Evolutionary conservation across 257 asterid species (phyloP), one percentile per base, ranked within the genome.

Genomic region (Oldenlandia corymbosa): DNA sequence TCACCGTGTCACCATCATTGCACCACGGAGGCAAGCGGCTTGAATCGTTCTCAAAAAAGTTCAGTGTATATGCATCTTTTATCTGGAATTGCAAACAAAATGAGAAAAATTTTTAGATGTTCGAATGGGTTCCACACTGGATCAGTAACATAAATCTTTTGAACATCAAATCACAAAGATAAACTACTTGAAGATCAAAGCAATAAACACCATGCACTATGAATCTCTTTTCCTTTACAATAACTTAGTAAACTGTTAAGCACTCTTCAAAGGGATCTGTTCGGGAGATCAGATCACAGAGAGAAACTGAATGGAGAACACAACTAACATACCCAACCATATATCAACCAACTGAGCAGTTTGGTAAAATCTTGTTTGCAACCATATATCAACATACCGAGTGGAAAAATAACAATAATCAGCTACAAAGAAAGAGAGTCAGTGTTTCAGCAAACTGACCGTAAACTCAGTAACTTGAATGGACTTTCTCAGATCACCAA

Each of bases 391-490:
- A 43, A 67, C 21, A 39, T 46, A 56, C 10, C 32, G 39, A 46
- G 39, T 20, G 27, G 10, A 55, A 41, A 54, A 42, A 17, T 3
- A 55, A n/a, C n/a, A n/a, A 28, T 39, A 8, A 42, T 27, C 21
- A 41, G 20, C 53, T 32, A 11, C 50, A 55, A 21, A 49, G 41
- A 28, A 46, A 60, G 55, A 16, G 8, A 14, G 42, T 21, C 45
- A 41, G 31, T 9, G 18, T 30, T 20, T 31, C 12, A 63, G 68
- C 47, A 64, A 31, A 83, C 96, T 82, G 50, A 91, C 98, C 58
- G 98, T 91, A 72, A 91, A 91, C 82, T 91, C 98, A 4, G 98
- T 86, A 65, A 83, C 98, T 83, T 86, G 85, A 71, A 91, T 79
- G 45, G 94, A 79, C 71, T 69, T 76, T 45, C 90, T 80, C 65